A percentile compares a stretch with the other conserved stretches of the same genome.
These are phyloP conservation scores for Candida labiduridarum DNA, from an alignment of 1,139 yeast genomes.

Conservation along the genomic window DNA sequence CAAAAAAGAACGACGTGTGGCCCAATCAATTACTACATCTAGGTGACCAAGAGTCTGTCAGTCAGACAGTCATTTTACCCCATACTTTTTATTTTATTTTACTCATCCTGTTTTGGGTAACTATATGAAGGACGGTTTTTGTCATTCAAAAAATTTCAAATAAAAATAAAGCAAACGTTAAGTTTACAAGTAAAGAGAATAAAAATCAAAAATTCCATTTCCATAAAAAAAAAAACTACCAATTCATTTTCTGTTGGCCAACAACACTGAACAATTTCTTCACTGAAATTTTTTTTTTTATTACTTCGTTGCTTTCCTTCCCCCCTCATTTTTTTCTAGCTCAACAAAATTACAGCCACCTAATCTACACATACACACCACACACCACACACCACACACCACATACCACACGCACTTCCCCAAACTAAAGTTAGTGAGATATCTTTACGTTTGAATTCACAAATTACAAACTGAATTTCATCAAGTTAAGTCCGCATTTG, in stretches of 20 bases:
- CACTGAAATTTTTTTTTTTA: neutral
- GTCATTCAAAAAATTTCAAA: neutral
- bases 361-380: neutral
- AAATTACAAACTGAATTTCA: too few species aligned
- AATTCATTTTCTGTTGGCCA: constrained; percentile 1
- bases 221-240: neutral
- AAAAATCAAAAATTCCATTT: neutral
- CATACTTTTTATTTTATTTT: neutral
- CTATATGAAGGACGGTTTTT: neutral
- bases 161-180: neutral
- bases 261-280: neutral
- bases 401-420: too few species aligned
- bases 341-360: neutral
- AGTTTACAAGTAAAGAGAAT: neutral
- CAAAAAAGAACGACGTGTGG: too few species aligned
- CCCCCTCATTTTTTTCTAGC: neutral
- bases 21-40: too few species aligned
- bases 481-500: neutral
- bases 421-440: too few species aligned
- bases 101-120: neutral
- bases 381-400: neutral
- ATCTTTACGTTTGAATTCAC: too few species aligned
- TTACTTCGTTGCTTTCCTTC: neutral
- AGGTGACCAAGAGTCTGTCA: neutral
- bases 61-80: constrained; percentile 1